Base-by-base conservation (phyloP, 768 basidiomycete genomes). In the Mycena floridula region DNA sequence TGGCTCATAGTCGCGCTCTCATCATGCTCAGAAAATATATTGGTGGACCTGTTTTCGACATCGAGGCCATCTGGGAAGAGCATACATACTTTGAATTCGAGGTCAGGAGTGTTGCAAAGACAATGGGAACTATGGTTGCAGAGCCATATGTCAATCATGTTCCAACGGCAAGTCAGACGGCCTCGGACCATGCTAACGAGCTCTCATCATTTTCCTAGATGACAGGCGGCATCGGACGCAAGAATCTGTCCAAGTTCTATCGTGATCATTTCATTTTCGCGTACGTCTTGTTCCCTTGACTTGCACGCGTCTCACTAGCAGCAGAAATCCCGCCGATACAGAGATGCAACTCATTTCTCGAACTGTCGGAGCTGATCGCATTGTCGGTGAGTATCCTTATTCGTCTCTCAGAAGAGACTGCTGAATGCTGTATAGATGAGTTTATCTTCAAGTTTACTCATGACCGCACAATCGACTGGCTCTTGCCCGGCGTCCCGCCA, bases 121-220 rank as follows among this genome's bases (percentile, higher is more conserved):
- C 74, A n/a, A 74, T 76, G 74, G 69, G 65, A 13, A 77, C 73
- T 3, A 76, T 76, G 74, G 74, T 76, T 55, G 74, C 71, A 35
- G 73, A 80, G 46, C 76, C 77, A 36, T 80, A 80, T 54, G 78
- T 80, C 13, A 78, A 78, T 49, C 76, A 80, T 54, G 61, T 80
- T 37, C 76, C 78, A 25, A 78, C 76, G 18, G 75, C 72, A 46
- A 47, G 64, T 47, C 24, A n/a, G n/a, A n/a, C n/a, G n/a, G n/a
- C n/a, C n/a, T n/a, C n/a, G n/a, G n/a, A n/a, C n/a, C n/a, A n/a
- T n/a, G n/a, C n/a, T n/a, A n/a, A n/a, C n/a, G n/a, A 32, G 11
- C 28, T 32, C 28, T 32, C 11, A 32, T 32, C 13, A 20, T 18
- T 22, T 40, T 20, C 18, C 9, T 44, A 77, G 75, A 69, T 79